A percentile compares a stretch with the other conserved stretches of the same genome.
These are phyloP conservation scores for Picea mariana DNA, from an alignment of 83 land plant genomes.

Conservation along the genomic window DNA sequence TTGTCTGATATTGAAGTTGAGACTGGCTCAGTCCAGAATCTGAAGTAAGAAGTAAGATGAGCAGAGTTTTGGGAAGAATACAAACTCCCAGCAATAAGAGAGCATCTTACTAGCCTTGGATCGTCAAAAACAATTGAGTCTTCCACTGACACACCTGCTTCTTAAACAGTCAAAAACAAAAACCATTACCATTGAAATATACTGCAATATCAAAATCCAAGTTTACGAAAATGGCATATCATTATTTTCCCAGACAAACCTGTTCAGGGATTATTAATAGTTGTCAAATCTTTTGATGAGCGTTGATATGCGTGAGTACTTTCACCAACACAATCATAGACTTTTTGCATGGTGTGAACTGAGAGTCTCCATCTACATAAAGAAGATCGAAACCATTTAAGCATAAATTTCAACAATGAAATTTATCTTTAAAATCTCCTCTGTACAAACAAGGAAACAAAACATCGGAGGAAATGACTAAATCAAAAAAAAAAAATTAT, in stretches of 20 bases:
- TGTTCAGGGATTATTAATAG: slow-evolving; percentile 86
- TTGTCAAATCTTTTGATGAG: slow-evolving; percentile 93
- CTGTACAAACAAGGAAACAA: not conserved
- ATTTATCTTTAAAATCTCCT: not conserved
- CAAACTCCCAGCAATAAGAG: slow-evolving; percentile 65
- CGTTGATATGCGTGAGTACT: slow-evolving; percentile 98
- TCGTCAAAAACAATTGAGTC: slow-evolving; percentile 81
- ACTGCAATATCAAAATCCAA: not conserved
- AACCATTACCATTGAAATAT: not conserved
- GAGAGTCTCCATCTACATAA: slow-evolving; percentile 64
- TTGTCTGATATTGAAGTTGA: not conserved
- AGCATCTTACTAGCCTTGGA: slow-evolving; percentile 69
- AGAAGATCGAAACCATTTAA: not conserved
- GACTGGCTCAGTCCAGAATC: slow-evolving; percentile 12
- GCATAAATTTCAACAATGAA: not conserved
- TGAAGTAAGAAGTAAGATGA: slow-evolving; percentile 2
- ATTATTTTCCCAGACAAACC: slow-evolving; percentile 31
- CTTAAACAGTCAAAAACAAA: slow-evolving; percentile 13
- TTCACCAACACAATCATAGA: slow-evolving; percentile 97
- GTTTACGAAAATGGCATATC: not conserved
- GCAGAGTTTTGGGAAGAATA: slow-evolving; percentile 17
- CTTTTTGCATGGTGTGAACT: slow-evolving; percentile 85
- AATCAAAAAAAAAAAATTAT: not conserved
- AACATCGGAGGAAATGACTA: not conserved
- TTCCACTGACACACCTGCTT: slow-evolving; percentile 55